phyloP scores from a whole-genome alignment of 2,329 filamentous ascomycete genomes.

The Monilinia fructigena region DNA sequence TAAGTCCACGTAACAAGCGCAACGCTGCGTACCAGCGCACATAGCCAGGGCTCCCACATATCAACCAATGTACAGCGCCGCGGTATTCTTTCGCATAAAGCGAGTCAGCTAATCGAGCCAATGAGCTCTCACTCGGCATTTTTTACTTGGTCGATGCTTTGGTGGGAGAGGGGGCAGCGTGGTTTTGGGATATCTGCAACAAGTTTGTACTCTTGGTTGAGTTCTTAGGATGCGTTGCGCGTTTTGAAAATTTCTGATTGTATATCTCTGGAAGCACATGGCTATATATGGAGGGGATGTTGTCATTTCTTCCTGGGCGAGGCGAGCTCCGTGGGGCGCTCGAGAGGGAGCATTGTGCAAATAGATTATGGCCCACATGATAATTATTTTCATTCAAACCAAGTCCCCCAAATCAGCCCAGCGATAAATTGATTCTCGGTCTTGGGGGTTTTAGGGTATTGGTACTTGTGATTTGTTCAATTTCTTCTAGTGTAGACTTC shows the following conservation, averaged over 20 bases:
- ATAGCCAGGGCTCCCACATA: no score
- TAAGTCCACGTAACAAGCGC: no score
- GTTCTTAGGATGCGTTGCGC: background rate
- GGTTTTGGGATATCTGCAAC: slow-evolving; percentile 24
- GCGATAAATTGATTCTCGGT: background rate
- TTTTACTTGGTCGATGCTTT: no score
- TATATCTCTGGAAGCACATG: background rate
- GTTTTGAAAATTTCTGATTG: background rate
- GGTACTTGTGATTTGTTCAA: background rate
- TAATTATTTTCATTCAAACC: background rate
- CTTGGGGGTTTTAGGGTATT: background rate
- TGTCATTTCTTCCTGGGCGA: background rate
- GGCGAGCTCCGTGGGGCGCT: slow-evolving; percentile 1
- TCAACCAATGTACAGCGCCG: no score
- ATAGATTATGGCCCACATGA: background rate
- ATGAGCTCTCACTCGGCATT: no score
- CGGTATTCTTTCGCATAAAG: no score
- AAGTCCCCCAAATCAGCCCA: background rate
- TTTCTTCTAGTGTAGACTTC: background rate
- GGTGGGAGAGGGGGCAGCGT: slow-evolving; percentile 19
- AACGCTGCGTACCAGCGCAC: no score
- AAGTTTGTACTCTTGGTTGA: background rate
- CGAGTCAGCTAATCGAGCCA: no score
- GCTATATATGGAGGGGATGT: slow-evolving; percentile 1
- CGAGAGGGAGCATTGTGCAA: background rate